Evolutionary conservation across 2,329 filamentous ascomycete genomes (phyloP).

Genomic region (Dothiorella sarmentorum): DNA sequence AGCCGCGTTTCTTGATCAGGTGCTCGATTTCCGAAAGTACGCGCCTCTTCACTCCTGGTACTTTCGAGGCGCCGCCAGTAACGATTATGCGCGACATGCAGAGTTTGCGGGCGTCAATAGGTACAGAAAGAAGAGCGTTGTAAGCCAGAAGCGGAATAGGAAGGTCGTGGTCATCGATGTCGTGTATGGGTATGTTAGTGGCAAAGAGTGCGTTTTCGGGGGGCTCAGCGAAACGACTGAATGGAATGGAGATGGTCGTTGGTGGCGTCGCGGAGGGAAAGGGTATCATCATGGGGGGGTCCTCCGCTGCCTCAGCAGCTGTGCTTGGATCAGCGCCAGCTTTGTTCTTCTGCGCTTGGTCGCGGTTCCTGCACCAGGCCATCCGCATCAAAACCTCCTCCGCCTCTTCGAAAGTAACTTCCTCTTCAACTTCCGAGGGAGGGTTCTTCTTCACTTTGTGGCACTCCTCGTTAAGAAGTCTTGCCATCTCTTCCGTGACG

Average conservation of each 20-base stretch:
- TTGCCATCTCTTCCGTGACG: conserved; percentile 67
- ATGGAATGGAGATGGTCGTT: conserved; percentile 61
- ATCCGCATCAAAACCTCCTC: conserved; percentile 74
- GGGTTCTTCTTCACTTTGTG: conserved; percentile 25
- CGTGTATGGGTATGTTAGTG: conserved; percentile 47
- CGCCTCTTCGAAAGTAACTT: conserved; percentile 66
- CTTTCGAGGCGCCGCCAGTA: conserved; percentile 72
- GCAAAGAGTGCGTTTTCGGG: conserved; percentile 74
- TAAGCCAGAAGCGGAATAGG: conserved; percentile 76
- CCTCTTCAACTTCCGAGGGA: conserved; percentile 24
- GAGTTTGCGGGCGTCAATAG: conserved; percentile 74
- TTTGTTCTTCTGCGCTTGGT: conserved; percentile 25
- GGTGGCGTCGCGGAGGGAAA: conserved; percentile 37
- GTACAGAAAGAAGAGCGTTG: conserved; percentile 68
- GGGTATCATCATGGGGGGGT: conserved; percentile 35
- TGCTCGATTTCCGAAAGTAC: conserved; percentile 70
- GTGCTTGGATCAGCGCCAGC: background rate
- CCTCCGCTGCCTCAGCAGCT: conserved; percentile 27
- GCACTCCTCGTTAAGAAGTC: conserved; percentile 53
- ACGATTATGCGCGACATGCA: conserved; percentile 91
- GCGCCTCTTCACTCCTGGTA: conserved; percentile 75
- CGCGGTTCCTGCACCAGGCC: conserved; percentile 62
- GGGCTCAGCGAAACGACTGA: conserved; percentile 67
- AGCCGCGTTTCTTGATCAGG: conserved; percentile 67
- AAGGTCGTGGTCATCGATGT: conserved; percentile 83